These are phyloP conservation scores for Cetradonia linearis DNA, from an alignment of 495 filamentous ascomycete species.

Conservation along the genomic window DNA sequence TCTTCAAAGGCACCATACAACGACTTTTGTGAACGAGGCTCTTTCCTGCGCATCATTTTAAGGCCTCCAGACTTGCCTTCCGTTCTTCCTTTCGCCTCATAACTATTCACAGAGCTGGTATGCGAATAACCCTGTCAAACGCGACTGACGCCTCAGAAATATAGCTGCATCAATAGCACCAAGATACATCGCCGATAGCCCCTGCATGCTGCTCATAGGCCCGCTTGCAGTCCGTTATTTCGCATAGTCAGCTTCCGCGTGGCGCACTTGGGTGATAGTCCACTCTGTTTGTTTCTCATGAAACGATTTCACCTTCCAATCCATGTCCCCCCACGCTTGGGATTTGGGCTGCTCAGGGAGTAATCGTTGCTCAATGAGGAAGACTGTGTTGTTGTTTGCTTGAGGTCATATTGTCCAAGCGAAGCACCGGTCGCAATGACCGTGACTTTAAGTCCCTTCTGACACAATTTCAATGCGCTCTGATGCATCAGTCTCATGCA, in stretches of 20 bases:
- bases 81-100: background rate
- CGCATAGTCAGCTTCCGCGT: conserved; percentile 19
- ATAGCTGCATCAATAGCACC: conserved; percentile 13
- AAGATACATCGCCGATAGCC: conserved; percentile 10
- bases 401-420: background rate
- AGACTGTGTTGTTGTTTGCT: background rate
- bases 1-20: background rate
- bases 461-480: conserved; percentile 4
- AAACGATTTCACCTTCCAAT: conserved; percentile 5
- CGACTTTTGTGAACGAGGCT: background rate
- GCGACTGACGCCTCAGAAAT: conserved; percentile 9
- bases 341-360: background rate
- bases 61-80: background rate
- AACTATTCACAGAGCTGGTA: background rate
- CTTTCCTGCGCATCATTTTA: background rate
- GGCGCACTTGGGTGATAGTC: conserved; percentile 12
- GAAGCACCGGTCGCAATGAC: background rate
- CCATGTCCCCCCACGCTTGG: background rate
- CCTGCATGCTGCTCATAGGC: conserved; percentile 18
- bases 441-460: background rate
- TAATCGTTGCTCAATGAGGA: background rate
- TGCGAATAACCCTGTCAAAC: background rate
- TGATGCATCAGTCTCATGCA: conserved; percentile 12
- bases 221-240: conserved; percentile 19
- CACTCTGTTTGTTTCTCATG: background rate